Conservation (phyloP, 345 rosid species). For the Rhodamnia rubescens region DNA sequence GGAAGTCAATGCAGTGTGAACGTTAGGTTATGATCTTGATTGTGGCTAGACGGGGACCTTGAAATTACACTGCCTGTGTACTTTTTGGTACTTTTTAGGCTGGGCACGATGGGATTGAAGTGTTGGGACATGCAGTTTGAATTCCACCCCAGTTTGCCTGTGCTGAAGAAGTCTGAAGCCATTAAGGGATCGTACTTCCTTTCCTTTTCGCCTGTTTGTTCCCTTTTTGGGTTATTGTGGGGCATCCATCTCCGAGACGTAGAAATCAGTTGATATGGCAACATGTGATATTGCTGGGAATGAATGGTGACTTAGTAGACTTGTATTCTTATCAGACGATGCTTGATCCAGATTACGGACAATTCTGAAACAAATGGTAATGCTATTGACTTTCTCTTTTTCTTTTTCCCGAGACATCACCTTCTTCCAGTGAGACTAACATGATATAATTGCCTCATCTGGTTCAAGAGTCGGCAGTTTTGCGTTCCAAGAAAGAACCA, state of each 20-base stretch:
- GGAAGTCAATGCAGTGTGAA: background rate
- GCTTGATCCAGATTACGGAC: background rate
- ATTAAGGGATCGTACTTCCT: background rate
- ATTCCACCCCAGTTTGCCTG: background rate
- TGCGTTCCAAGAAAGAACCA: background rate
- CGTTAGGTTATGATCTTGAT: background rate
- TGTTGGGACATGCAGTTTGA: background rate
- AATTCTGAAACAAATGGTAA: background rate
- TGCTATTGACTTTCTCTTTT: background rate
- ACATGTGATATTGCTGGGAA: background rate
- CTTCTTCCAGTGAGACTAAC: background rate
- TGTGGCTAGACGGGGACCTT: background rate
- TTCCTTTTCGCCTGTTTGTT: background rate
- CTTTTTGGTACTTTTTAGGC: background rate
- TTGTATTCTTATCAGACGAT: background rate
- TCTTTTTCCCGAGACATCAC: background rate
- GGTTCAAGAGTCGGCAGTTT: background rate
- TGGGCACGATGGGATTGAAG: background rate
- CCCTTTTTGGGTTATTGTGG: background rate
- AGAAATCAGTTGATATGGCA: background rate
- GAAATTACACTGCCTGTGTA: background rate
- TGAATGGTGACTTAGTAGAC: background rate
- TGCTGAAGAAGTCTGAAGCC: background rate
- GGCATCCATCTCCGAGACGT: background rate
- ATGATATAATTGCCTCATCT: background rate